These are phyloP conservation scores for Thelonectria discophora DNA, from an alignment of 2,329 filamentous ascomycete species.

Conservation along the genomic window DNA sequence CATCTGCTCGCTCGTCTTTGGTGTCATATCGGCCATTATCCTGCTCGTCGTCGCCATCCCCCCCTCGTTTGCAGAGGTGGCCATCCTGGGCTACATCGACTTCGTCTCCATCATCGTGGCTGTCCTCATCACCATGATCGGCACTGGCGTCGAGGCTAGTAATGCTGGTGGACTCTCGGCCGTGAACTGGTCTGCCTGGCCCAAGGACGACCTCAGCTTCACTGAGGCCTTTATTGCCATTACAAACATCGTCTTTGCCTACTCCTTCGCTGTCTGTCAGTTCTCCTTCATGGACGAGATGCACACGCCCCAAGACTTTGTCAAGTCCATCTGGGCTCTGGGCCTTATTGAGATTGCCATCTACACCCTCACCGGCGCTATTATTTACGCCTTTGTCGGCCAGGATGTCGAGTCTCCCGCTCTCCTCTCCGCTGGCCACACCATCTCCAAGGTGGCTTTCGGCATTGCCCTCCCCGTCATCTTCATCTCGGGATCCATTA, in stretches of 20 bases:
- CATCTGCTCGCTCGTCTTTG: constrained; percentile 41
- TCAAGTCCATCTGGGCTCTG: constrained; percentile 63
- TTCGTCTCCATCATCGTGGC: constrained; percentile 65
- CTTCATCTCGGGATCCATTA: constrained; percentile 64
- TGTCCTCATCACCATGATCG: constrained; percentile 53
- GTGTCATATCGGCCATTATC: constrained; percentile 50
- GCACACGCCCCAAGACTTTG: constrained; percentile 49
- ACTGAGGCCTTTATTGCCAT: constrained; percentile 64
- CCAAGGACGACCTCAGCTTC: constrained; percentile 52
- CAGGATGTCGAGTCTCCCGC: constrained; percentile 68
- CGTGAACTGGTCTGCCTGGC: constrained; percentile 47
- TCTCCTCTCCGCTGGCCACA: constrained; percentile 64
- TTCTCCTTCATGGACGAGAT: constrained; percentile 26
- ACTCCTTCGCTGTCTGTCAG: constrained; percentile 22
- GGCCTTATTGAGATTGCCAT: constrained; percentile 66
- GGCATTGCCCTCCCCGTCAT: constrained; percentile 65
- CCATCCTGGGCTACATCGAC: constrained; percentile 43
- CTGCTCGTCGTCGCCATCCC: constrained; percentile 51
- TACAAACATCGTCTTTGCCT: constrained; percentile 56
- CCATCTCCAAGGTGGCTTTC: constrained; percentile 69
- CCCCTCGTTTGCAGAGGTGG: constrained; percentile 51
- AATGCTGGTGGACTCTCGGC: background rate
- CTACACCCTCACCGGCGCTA: constrained; percentile 68
- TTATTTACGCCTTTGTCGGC: constrained; percentile 74
- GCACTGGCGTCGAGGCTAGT: constrained; percentile 11